phyloP scores from a whole-genome alignment of 192 early-diverging fungal species.

The Podochytrium sp. region DNA sequence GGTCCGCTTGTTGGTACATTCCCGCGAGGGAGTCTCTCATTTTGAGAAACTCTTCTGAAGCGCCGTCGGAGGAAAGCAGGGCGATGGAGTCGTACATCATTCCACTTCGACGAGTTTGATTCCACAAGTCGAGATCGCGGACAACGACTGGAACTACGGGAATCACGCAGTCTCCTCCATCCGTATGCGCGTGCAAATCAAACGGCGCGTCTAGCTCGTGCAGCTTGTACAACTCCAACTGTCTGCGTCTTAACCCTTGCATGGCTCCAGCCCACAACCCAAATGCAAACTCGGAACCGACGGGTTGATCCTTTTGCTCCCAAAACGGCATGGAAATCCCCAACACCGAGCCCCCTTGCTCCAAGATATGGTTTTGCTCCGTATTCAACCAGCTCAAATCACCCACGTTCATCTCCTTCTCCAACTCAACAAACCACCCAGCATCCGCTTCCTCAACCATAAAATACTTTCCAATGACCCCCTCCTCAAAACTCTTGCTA shows the following conservation, averaged over 20 bases:
- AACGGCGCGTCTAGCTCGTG: not conserved
- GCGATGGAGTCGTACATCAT: not conserved
- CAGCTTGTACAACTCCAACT: not conserved
- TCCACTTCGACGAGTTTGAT: not conserved
- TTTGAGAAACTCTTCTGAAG: not conserved
- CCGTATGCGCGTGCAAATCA: not conserved
- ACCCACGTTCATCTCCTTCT: not conserved
- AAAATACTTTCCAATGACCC: not conserved
- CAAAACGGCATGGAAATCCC: not conserved
- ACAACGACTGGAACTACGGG: not conserved
- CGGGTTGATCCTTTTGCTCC: not conserved
- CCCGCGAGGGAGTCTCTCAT: not conserved
- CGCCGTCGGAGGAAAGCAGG: not conserved
- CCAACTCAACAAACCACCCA: not conserved
- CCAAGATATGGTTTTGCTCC: not conserved
- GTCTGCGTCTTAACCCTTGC: not conserved
- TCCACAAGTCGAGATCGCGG: not conserved
- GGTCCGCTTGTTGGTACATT: not conserved
- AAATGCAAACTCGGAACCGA: not conserved
- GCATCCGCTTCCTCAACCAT: not conserved
- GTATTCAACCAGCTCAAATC: not conserved
- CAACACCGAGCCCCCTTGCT: not conserved
- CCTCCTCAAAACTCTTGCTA: not conserved
- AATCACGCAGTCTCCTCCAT: not conserved
- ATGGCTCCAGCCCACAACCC: not conserved